These are phyloP conservation scores for Lactifluus volemus DNA, from an alignment of 768 basidiomycete genomes.

Conservation along the genomic window DNA sequence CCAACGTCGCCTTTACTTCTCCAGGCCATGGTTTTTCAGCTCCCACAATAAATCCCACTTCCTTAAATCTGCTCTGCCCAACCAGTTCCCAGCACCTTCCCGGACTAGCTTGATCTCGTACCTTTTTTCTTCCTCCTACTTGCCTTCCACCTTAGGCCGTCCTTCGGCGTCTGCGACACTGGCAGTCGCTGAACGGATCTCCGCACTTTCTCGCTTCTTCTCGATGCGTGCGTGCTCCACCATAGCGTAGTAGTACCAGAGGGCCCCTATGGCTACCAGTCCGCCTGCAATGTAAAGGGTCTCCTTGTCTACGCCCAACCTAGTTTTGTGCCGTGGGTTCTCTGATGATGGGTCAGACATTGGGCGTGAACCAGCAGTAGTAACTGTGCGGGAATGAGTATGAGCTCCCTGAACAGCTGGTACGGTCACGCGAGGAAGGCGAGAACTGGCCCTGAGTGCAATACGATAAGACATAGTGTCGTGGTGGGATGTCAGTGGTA, in stretches of 20 bases:
- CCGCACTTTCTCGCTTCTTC: not conserved
- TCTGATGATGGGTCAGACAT: not conserved
- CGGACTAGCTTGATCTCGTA: not conserved
- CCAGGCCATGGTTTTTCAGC: too few relatives aligned
- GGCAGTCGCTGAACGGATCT: not conserved
- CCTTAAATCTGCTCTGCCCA: too few relatives aligned
- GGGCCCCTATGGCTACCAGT: conserved; percentile 7
- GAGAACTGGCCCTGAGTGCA: not conserved
- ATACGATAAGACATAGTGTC: not conserved
- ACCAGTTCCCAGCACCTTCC: too few relatives aligned
- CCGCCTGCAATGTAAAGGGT: conserved; percentile 14
- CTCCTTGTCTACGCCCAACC: not conserved
- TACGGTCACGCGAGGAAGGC: not conserved
- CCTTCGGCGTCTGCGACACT: not conserved
- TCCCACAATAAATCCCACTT: too few relatives aligned
- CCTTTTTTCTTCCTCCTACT: not conserved
- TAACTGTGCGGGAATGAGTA: not conserved
- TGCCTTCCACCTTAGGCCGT: not conserved
- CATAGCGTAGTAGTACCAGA: conserved; percentile 17
- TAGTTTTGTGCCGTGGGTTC: not conserved
- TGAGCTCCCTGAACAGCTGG: not conserved
- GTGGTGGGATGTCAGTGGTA: too few relatives aligned
- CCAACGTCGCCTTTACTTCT: too few relatives aligned
- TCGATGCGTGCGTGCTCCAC: conserved; percentile 14
- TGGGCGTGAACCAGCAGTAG: conserved; percentile 3